Conservation (phyloP, 169 alveolate species). For the Amoebophrya sp. region DNA sequence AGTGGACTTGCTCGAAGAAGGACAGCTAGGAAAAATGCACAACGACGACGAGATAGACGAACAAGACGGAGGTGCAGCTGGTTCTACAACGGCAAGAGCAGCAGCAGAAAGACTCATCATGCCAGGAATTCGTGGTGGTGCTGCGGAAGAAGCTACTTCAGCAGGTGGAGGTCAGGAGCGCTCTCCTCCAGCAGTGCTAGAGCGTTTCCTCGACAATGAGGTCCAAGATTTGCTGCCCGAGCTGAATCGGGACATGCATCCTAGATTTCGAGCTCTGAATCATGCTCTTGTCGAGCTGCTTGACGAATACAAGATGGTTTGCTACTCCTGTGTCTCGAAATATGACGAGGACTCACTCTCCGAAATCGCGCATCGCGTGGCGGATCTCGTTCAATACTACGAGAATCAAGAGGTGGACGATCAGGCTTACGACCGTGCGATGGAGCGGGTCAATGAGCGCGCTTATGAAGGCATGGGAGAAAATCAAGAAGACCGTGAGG, state of each 20-base stretch:
- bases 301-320: background rate
- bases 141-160: too few species aligned
- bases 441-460: background rate
- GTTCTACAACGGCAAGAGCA: background rate
- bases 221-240: background rate
- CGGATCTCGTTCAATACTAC: background rate
- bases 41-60: background rate
- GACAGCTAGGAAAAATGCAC: background rate
- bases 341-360: background rate
- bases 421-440: background rate
- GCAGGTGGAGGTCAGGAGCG: too few species aligned
- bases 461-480: background rate
- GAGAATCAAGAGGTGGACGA: background rate
- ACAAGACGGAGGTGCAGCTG: background rate
- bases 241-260: background rate
- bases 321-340: background rate
- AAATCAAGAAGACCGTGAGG: background rate
- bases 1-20: slow-evolving; percentile 68
- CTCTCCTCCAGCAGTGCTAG: too few species aligned
- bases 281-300: background rate
- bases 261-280: background rate
- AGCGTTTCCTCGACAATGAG: too few species aligned
- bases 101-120: too few species aligned
- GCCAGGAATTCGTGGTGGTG: too few species aligned
- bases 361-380: background rate